These are phyloP conservation scores for Ogataea neopini DNA, from an alignment of 805 yeast species.

Conservation along the genomic window DNA sequence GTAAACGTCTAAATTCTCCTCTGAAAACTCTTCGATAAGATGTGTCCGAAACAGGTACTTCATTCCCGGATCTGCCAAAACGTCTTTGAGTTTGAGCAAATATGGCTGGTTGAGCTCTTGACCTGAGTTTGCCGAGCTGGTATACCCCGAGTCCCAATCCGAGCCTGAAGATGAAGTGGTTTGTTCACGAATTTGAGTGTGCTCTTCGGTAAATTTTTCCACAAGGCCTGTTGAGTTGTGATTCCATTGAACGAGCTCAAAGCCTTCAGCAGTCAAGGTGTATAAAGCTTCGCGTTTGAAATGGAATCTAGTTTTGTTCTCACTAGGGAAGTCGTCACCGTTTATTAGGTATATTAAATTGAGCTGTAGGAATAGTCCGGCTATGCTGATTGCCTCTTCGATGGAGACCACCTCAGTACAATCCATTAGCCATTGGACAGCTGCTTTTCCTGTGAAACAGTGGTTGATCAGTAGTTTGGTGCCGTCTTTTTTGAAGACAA, in stretches of 20 bases:
- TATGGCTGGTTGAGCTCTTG: constrained; percentile 6
- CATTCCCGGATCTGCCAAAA: constrained; percentile 74
- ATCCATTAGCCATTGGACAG: constrained; percentile 87
- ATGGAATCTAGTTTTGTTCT: constrained; percentile 8
- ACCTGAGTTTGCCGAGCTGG: neutral
- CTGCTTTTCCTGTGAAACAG: constrained; percentile 72
- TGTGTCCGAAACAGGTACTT: constrained; percentile 67
- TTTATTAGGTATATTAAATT: constrained; percentile 45
- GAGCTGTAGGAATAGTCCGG: constrained; percentile 48
- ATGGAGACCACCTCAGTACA: constrained; percentile 70
- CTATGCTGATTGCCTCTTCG: constrained; percentile 54
- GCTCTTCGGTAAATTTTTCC: neutral
- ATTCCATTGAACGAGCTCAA: constrained; percentile 27
- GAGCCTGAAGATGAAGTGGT: neutral
- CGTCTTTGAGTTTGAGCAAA: constrained; percentile 36
- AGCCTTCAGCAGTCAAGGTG: constrained; percentile 25
- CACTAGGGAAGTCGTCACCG: constrained; percentile 25
- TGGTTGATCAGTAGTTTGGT: constrained; percentile 40
- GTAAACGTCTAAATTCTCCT: constrained; percentile 76
- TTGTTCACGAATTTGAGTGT: neutral
- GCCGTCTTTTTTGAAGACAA: constrained; percentile 14
- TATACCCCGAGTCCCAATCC: constrained; percentile 10
- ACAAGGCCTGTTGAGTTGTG: neutral
- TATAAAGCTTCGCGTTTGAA: constrained; percentile 26
- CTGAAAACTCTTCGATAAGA: constrained; percentile 62